These are phyloP conservation scores for Cutaneotrichosporon sp. DNA, from an alignment of 1,284 basidiomycete genomes.

Conservation along the genomic window DNA sequence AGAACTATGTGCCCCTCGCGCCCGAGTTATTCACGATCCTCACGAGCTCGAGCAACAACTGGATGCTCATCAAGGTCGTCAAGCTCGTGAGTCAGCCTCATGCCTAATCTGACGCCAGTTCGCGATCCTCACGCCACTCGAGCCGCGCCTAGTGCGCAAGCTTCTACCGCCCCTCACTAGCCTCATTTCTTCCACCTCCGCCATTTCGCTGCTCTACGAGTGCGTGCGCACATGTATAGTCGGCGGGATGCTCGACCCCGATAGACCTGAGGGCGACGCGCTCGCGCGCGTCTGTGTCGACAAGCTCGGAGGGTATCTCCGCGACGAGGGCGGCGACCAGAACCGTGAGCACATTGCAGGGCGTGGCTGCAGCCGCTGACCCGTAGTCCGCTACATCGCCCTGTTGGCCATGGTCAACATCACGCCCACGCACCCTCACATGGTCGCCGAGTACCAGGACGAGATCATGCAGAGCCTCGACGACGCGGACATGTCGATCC, in stretches of 20 bases:
- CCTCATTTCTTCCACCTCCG: conserved; percentile 91
- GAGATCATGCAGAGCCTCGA: conserved; percentile 86
- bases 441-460: conserved; percentile 90
- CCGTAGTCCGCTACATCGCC: conserved; percentile 90
- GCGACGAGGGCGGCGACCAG: conserved; percentile 79
- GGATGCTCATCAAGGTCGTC: conserved; percentile 99
- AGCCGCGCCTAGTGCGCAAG: conserved; percentile 91
- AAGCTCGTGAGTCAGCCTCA: conserved; percentile 75
- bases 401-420: conserved; percentile 94
- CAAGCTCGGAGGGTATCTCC: conserved; percentile 87
- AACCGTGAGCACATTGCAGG: conserved; percentile 65
- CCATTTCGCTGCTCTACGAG: conserved; percentile 95
- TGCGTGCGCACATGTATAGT: conserved; percentile 98
- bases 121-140: conserved; percentile 83
- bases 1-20: conserved; percentile 77
- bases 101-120: conserved; percentile 61
- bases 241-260: conserved; percentile 88
- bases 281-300: conserved; percentile 88
- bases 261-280: conserved; percentile 66
- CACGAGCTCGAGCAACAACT: conserved; percentile 94
- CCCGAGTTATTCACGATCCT: conserved; percentile 94
- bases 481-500: conserved; percentile 92
- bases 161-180: conserved; percentile 90
- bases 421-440: conserved; percentile 84
- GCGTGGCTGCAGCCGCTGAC: not conserved